Base-by-base conservation (phyloP, 2,329 filamentous ascomycete genomes). In the Pseudocercospora fuligena region DNA sequence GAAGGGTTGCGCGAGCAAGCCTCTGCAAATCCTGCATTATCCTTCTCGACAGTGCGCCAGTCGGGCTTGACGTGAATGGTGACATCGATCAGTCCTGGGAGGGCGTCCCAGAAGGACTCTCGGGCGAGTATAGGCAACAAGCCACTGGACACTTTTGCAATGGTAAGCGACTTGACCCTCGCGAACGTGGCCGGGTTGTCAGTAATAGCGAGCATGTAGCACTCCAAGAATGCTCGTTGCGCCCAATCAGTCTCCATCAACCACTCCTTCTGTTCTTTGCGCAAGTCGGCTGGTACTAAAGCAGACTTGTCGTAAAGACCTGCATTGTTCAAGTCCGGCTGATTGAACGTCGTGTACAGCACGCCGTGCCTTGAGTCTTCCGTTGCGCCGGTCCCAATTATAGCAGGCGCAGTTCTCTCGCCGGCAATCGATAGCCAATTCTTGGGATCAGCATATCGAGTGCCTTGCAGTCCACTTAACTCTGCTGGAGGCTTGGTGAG, bases 191-290 rank as follows among this genome's bases (percentile, higher is more conserved):
- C 70, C 4, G 80, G 80, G 66, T 89, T 90, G 72, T 91, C 88
- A 25, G 88, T 85, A 51, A 91, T 77, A 1, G 88, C 85, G 57
- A 91, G 84, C 69, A 88, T 85, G 70, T 89, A 92, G 0, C 89
- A 90, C 58, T 89, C 86, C 56, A 92, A 81, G 74, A 92, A 89
- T 19, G 89, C 89, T 61, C 86, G 82, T 69, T 92, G 89, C 6
- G 89, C 89, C 87, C 89, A 91, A 61, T 88, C 86, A 3, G 88
- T 86, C 75, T 92, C 89, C 43, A 90, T 79, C 1, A 92, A 78
- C 86, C 90, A 89, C 76, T 91, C 88, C 61, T 85, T 87, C 75
- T 92, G 90, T n/a, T 86, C 82, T 65, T 82, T 82, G 0, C 85
- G 86, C n/a, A 91, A 82, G 33, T 81, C 79, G 1, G 81, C 80